A percentile compares a stretch with the other conserved stretches of the same genome.
phyloP scores from a whole-genome alignment of 2,329 filamentous ascomycete genomes.

The Monosporascus sp. region DNA sequence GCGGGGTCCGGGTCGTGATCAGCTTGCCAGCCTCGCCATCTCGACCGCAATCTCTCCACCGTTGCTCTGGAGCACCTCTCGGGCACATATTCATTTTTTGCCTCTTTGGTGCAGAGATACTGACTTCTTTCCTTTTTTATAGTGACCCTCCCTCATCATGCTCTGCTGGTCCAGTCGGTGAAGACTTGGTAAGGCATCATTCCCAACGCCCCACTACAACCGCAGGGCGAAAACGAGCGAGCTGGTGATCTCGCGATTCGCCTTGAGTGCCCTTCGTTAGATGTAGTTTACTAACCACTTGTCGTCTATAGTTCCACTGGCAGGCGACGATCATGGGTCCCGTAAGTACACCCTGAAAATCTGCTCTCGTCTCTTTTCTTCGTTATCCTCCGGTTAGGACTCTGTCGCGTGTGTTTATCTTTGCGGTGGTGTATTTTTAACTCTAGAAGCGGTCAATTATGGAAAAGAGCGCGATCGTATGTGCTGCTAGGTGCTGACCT shows the following conservation, averaged over 20 bases:
- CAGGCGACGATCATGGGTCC: constrained; percentile 99
- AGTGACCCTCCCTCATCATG: constrained; percentile 98
- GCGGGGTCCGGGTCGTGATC: background rate
- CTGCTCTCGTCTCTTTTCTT: background rate
- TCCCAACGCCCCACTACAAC: constrained; percentile 26
- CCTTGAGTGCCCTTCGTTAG: background rate
- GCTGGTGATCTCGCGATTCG: constrained; percentile 8
- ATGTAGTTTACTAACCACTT: constrained; percentile 25
- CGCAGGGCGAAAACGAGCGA: constrained; percentile 14
- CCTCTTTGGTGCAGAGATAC: constrained; percentile 14
- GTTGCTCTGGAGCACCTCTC: background rate
- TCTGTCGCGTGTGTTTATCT: too few species aligned
- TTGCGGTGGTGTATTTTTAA: too few species aligned
- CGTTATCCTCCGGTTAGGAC: too few species aligned
- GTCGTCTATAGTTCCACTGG: constrained; percentile 81
- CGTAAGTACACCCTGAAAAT: constrained; percentile 53
- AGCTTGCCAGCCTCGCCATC: background rate
- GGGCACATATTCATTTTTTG: background rate
- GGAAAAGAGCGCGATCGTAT: background rate
- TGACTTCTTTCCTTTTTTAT: constrained; percentile 21
- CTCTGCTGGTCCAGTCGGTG: constrained; percentile 93
- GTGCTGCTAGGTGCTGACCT: constrained; percentile 22
- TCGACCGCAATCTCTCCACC: background rate
- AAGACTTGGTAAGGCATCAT: constrained; percentile 78
- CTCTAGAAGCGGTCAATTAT: background rate